Base-by-base conservation (phyloP, 2,329 filamentous ascomycete genomes). In the Diplodia sapinea region DNA sequence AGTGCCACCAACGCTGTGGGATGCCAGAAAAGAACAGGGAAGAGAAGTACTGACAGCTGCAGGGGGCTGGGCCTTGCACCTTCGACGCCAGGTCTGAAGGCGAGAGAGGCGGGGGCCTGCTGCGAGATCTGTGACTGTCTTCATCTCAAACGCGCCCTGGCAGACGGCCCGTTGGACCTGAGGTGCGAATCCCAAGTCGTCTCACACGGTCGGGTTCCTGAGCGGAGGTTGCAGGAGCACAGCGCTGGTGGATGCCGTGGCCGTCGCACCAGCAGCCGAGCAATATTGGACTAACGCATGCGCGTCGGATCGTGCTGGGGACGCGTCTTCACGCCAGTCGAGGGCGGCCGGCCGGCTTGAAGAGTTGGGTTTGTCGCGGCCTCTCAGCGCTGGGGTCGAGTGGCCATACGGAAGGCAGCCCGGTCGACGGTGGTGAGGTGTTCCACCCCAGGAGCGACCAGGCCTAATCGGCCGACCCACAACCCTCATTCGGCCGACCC, bases 1-100 rank as follows among this genome's bases (percentile, higher is more conserved):
- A 52, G 65, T 66, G 65, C 54, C 40, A 66, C 65, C 55, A 31
- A n/a, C 13, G 13, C 20, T 29, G 65, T 66, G 33, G 54, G 23
- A 51, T 7, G 55, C 65, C 40, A 47, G 65, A 52, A 52, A 54
- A 52, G 43, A 36, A 43, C 40, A 51, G 49, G 65, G 65, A 56
- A 50, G 33, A 51, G 43, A 9, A 23, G 5, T 36, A 3, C 23
- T 23, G 2, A 36, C 29, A 17, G 50, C 11, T 26, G 56, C 56
- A 47, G 26, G 56, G 20, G 54, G 54, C 54, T 56, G 54, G 9
- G 50, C 20, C 23, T 29, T 17, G 20, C 43, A 31, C 26, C 26
- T 6, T 13, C 11, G 33, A 40, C 31, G n/a, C 33, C 54, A 38
- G 15, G 31, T 33, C 17, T 20, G 31, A 4, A 40, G 38, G 31